Evolutionary conservation across 2,329 filamentous ascomycete species (phyloP).

Genomic region (Fusarium nanum): DNA sequence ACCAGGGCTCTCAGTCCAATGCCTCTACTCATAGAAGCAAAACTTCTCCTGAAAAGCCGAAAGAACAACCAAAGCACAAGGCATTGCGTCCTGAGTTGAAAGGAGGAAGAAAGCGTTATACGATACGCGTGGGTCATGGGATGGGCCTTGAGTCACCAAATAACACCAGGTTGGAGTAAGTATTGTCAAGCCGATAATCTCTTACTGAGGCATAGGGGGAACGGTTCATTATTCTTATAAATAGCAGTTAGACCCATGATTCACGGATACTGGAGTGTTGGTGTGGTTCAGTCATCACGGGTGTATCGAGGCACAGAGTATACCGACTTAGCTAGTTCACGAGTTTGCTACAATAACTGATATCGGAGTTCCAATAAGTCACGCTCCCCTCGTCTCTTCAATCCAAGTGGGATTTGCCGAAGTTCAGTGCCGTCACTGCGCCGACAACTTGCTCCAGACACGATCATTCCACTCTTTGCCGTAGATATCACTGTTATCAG

Average conservation of each 20-base stretch:
- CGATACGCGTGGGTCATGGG: not conserved
- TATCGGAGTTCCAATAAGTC: not conserved
- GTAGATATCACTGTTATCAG: not conserved
- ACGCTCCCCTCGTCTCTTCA: not conserved
- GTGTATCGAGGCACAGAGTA: not conserved
- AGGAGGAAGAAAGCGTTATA: not conserved
- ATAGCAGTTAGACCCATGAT: not conserved
- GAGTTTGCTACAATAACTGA: not conserved
- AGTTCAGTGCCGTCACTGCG: not conserved
- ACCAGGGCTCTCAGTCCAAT: not conserved
- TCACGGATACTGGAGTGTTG: not conserved
- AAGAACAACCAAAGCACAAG: not conserved
- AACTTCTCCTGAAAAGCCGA: not conserved
- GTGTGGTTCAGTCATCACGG: not conserved
- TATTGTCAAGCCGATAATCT: not conserved
- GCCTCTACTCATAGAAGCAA: not conserved
- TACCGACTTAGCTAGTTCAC: not conserved
- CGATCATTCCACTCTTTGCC: not conserved
- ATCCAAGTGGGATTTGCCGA: not conserved
- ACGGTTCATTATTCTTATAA: not conserved
- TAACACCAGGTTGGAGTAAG: not conserved
- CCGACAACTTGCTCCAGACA: not conserved
- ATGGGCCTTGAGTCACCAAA: not conserved
- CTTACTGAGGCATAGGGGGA: not conserved
- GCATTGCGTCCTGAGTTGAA: not conserved